Evolutionary conservation across 2,329 filamentous ascomycete genomes (phyloP).

Genomic region (Pseudophaeomoniella oleicola): DNA sequence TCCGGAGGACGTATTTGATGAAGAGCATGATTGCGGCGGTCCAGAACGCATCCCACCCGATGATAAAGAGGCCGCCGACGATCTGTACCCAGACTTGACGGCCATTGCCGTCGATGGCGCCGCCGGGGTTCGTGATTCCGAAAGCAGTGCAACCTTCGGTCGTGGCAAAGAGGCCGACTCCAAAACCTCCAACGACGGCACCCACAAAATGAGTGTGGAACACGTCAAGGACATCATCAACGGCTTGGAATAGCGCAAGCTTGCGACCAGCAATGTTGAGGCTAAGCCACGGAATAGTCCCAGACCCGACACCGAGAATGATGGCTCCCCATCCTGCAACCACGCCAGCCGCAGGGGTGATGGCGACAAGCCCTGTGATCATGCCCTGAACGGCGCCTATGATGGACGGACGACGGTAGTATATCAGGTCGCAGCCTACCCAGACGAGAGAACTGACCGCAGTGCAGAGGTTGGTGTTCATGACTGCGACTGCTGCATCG

Average conservation of each 20-base stretch:
- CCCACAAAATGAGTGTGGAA: conserved; percentile 35
- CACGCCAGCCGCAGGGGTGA: conserved; percentile 36
- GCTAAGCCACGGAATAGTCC: conserved; percentile 31
- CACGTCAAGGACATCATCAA: conserved; percentile 39
- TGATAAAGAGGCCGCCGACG: conserved; percentile 33
- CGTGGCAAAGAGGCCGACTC: conserved; percentile 32
- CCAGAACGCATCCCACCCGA: conserved; percentile 37
- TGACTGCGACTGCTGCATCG: conserved; percentile 35
- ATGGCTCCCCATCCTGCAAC: conserved; percentile 38
- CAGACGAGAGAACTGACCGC: conserved; percentile 33
- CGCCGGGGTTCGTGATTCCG: conserved; percentile 28
- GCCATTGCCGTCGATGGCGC: conserved; percentile 36
- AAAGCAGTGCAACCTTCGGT: conserved; percentile 32
- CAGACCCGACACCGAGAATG: conserved; percentile 29
- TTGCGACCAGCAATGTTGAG: conserved; percentile 34
- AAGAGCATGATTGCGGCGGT: conserved; percentile 34
- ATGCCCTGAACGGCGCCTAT: conserved; percentile 37
- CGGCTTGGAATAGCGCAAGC: conserved; percentile 43
- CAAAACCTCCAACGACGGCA: conserved; percentile 30
- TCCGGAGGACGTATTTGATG: conserved; percentile 34
- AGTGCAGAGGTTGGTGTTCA: conserved; percentile 37
- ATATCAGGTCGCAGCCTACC: conserved; percentile 30
- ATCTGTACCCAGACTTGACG: conserved; percentile 35
- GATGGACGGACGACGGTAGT: conserved; percentile 34
- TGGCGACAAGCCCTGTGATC: conserved; percentile 38